Base-by-base conservation (phyloP, 2,329 filamentous ascomycete genomes). In the Fusarium tanahbumbuense region DNA sequence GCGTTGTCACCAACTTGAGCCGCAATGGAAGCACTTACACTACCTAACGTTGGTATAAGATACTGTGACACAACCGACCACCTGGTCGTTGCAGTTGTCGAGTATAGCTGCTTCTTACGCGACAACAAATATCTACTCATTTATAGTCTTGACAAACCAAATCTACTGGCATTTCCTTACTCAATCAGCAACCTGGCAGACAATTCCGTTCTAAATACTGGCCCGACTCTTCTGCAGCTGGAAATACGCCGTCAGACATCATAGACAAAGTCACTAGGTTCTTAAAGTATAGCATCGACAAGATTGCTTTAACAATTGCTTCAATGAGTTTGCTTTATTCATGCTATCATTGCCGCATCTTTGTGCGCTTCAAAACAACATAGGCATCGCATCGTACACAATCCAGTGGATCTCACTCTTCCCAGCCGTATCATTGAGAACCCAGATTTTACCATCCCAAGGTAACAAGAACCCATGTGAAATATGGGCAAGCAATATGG, bases 281-380 rank as follows among this genome's bases (percentile, higher is more conserved):
- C 15, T 18, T 16, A 18, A 34, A 18, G 18, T n/a, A 37, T 6
- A n/a, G 9, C 5, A 37, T 37, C 18, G n/a, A 10, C 18, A n/a
- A 2, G 34, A 5, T 37, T 37, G 9, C 5, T 37, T 37, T 37
- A 4, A 37, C 5, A 4, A n/a, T n/a, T 37, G 34, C 34, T 37
- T 37, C 34, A 37, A 37, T 37, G 34, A 37, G 34, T 37, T 37
- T 37, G 34, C 34, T 37, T 37, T 37, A 37, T 37, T 37, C 34
- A 37, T 76, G 71, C 72, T 75, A 59, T 78, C 77, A 73, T 78
- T 75, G 75, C 70, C 65, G 57, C 74, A 70, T 77, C 59, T 58
- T 72, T 67, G 57, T 56, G 69, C 67, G 59, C 67, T 64, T 69
- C 62, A 64, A 75, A 70, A 76, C 74, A 75, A 64, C 71, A 63